Evolutionary conservation across 805 yeast genomes (phyloP), one percentile per base, ranked within the genome.

Genomic region (Suhomyces faveliae): DNA sequence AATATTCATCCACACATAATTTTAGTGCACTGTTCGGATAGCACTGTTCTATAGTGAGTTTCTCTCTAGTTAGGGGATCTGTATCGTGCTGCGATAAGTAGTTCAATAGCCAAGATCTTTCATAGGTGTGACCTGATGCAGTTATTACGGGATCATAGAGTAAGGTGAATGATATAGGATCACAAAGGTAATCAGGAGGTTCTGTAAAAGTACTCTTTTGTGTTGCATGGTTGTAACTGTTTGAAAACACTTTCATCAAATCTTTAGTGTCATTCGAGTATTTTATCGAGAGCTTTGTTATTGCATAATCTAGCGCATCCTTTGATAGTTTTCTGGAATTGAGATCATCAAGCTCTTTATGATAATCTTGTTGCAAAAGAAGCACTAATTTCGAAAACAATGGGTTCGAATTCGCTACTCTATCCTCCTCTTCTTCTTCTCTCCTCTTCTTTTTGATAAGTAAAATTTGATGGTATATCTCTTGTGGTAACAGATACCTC

Each of bases 111-210:
- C 67, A 63, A 2, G 74, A 51, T 42, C 67, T 62, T 49, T 75
- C 79, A 48, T 68, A 75, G 0, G 77, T 61, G 20, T 68, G 67
- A 3, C 79, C 79, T 12, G 73, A 62, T 8, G 73, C 73, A 5
- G 74, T 64, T n/a, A 75, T 59, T 5, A 75, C 79, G 0, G 79
- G 79, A 30, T 74, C 77, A 38, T 51, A 52, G 50, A 71, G 70
- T 25, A 73, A 42, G 35, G 63, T 61, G 56, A 71, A 71, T n/a
- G 74, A 66, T 7, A 74, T 67, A 3, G 76, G 75, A 48, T 71
- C 77, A 3, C 68, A 45, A 19, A 71, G 48, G 45, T 63, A 59
- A 17, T 68, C 76, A 1, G 77, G 77, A 11, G 54, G 44, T 22
- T 54, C 44, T 11, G 4, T n/a, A 1, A 13, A 15, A 12, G 17